Conservation (phyloP, 129 eudicot species). For the Artemisia argyi region DNA sequence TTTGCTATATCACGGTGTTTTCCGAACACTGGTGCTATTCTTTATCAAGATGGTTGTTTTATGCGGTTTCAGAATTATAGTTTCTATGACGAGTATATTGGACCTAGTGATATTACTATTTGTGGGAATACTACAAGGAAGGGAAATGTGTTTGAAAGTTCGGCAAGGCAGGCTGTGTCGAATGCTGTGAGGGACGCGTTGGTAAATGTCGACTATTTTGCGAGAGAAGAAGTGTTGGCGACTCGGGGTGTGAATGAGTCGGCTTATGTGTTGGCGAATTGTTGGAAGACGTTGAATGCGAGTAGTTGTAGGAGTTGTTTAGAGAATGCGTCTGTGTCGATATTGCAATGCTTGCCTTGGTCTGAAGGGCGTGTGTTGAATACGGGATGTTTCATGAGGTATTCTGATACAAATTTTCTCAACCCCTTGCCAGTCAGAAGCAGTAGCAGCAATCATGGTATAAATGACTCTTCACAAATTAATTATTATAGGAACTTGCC, state of each 20-base stretch:
- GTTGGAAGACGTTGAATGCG: slow-evolving; percentile 65
- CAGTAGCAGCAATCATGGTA: slow-evolving; percentile 46
- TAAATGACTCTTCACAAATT: neutral
- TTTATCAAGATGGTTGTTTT: slow-evolving; percentile 76
- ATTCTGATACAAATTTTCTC: slow-evolving; percentile 68
- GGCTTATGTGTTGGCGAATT: slow-evolving; percentile 64
- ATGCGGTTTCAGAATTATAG: slow-evolving; percentile 65
- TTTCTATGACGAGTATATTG: slow-evolving; percentile 54
- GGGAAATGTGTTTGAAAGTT: slow-evolving; percentile 31
- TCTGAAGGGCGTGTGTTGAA: slow-evolving; percentile 68
- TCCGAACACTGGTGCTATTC: slow-evolving; percentile 58
- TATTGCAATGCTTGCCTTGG: slow-evolving; percentile 64
- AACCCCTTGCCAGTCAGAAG: slow-evolving; percentile 49
- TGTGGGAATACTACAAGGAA: slow-evolving; percentile 62
- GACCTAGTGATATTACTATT: slow-evolving; percentile 39
- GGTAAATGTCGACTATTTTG: slow-evolving; percentile 34
- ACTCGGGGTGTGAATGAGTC: slow-evolving; percentile 43
- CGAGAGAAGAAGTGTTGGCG: slow-evolving; percentile 35
- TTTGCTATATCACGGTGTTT: slow-evolving; percentile 64
- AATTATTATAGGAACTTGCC: slow-evolving; percentile 9
- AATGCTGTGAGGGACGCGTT: slow-evolving; percentile 49
- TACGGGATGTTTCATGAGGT: slow-evolving; percentile 85
- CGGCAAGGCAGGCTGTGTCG: slow-evolving; percentile 46
- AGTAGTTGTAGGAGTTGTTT: slow-evolving; percentile 61
- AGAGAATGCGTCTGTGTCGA: slow-evolving; percentile 47